These are phyloP conservation scores for Penicillium verrucosum DNA, from an alignment of 2,329 filamentous ascomycete species.

Conservation along the genomic window DNA sequence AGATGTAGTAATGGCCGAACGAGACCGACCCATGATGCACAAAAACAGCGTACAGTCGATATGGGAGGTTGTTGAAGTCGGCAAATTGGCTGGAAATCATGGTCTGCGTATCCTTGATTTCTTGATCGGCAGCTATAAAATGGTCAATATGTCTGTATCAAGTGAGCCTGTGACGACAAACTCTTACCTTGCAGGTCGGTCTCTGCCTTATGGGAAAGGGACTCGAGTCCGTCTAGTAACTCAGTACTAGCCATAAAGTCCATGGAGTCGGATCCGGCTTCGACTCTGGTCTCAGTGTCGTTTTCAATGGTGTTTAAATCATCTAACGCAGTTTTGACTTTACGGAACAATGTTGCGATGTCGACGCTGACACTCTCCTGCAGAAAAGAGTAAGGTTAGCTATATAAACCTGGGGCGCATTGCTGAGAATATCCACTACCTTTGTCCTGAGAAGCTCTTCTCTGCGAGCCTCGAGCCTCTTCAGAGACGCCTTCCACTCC, in stretches of 20 bases:
- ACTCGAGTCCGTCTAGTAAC: slow-evolving; percentile 44
- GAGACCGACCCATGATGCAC: slow-evolving; percentile 70
- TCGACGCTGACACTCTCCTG: slow-evolving; percentile 28
- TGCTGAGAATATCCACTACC: slow-evolving; percentile 16
- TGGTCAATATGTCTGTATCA: background rate
- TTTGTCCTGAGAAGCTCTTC: slow-evolving; percentile 41
- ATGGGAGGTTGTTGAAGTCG: slow-evolving; percentile 63
- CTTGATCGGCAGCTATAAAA: slow-evolving; percentile 34
- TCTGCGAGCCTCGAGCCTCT: slow-evolving; percentile 50
- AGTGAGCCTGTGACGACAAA: background rate
- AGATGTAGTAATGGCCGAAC: slow-evolving; percentile 94
- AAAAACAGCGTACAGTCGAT: slow-evolving; percentile 86
- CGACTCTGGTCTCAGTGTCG: slow-evolving; percentile 19
- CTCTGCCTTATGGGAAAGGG: slow-evolving; percentile 45
- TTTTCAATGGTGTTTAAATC: slow-evolving; percentile 42
- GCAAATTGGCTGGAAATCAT: slow-evolving; percentile 60
- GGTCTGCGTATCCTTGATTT: slow-evolving; percentile 50
- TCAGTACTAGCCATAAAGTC: slow-evolving; percentile 37
- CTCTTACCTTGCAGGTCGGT: slow-evolving; percentile 47
- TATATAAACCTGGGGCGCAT: background rate
- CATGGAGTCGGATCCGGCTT: slow-evolving; percentile 38
- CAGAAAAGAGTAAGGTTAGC: background rate
- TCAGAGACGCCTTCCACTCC: slow-evolving; percentile 66
- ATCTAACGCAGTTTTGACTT: slow-evolving; percentile 44
- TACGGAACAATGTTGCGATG: slow-evolving; percentile 32